Evolutionary conservation across 176 grass and related monocot species (phyloP), one percentile per base, ranked within the genome.

Genomic region (Miscanthus lutarioriparius): DNA sequence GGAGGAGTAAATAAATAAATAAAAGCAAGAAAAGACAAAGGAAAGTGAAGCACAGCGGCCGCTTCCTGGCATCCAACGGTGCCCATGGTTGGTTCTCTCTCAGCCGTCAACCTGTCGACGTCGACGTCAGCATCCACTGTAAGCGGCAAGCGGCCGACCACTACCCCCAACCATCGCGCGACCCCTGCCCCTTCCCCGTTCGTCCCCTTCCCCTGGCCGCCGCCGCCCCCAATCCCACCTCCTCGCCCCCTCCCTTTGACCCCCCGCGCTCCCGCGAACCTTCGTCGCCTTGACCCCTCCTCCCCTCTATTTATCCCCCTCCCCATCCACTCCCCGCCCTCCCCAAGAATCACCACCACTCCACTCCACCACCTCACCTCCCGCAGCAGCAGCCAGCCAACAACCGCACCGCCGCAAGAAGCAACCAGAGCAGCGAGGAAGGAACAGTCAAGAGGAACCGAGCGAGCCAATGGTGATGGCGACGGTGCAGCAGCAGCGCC

Each of bases 121-220:
- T 19, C 3, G 13, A 39, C 65, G 47, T 81, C 79, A 81, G 30
- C 79, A 10, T 5, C 45, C 47, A 20, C 2, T 32, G 44, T 39
- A 39, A 61, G 75, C 73, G 74, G 48, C 63, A 15, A 67, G 62
- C 65, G 64, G 64, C 79, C 79, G 64, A 68, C 64, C 78, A 16
- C 45, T 22, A 14, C 6, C 44, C 78, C 78, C 79, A 69, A 74
- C 54, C 81, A 74, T 12, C 26, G 61, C 45, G 64, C 47, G 64
- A 19, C 44, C 78, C 36, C 38, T 39, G 10, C 39, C 2, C 26
- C 14, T 38, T 10, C 0, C 30, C 14, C 16, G 23, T 20, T 54
- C 17, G 9, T 28, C 10, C 26, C 63, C 44, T 81, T 6, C 61
- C 43, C 15, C 83, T 23, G 69, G 74, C 83, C 83, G 74, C 74